Percentiles rank a stretch among this genome's conserved stretches.
These are phyloP conservation scores for Boletus vinaceobasis DNA, from an alignment of 768 basidiomycete genomes.

Conservation along the genomic window DNA sequence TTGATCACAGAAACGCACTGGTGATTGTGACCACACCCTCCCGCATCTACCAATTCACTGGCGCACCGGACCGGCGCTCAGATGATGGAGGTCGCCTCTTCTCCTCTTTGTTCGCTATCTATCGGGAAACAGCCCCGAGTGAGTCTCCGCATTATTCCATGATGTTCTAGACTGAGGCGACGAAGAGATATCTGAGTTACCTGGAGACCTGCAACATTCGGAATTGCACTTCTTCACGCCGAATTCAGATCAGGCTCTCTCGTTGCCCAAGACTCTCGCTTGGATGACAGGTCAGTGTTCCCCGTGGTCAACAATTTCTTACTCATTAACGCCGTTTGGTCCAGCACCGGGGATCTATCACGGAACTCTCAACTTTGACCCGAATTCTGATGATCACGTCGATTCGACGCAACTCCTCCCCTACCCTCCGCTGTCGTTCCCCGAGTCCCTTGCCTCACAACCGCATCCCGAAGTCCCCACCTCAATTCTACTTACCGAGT, in stretches of 20 bases:
- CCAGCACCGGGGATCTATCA: slow-evolving; percentile 88
- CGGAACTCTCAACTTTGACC: slow-evolving; percentile 68
- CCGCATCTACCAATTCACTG: slow-evolving; percentile 88
- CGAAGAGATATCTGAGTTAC: slow-evolving; percentile 87
- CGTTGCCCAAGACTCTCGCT: slow-evolving; percentile 71
- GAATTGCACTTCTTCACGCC: slow-evolving; percentile 79
- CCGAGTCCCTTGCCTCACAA: slow-evolving; percentile 20
- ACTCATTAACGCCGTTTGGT: not conserved
- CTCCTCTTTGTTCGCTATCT: slow-evolving; percentile 65
- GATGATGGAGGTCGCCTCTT: slow-evolving; percentile 80
- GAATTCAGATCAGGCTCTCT: slow-evolving; percentile 64
- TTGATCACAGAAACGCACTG: slow-evolving; percentile 59
- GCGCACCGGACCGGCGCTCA: slow-evolving; percentile 57
- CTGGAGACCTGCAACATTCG: slow-evolving; percentile 70
- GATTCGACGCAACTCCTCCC: slow-evolving; percentile 77
- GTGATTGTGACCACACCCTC: slow-evolving; percentile 83
- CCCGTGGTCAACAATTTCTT: not conserved
- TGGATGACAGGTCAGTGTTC: slow-evolving; percentile 81
- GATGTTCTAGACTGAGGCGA: slow-evolving; percentile 19
- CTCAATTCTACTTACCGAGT: slow-evolving; percentile 84
- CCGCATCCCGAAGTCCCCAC: slow-evolving; percentile 48
- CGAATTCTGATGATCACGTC: slow-evolving; percentile 68
- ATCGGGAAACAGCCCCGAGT: slow-evolving; percentile 82
- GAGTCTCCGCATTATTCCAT: slow-evolving; percentile 26
- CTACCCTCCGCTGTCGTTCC: slow-evolving; percentile 51